A percentile compares a stretch with the other conserved stretches of the same genome.
These are phyloP conservation scores for Leptodontidium sp. DNA, from an alignment of 2,329 filamentous ascomycete genomes.

Conservation along the genomic window DNA sequence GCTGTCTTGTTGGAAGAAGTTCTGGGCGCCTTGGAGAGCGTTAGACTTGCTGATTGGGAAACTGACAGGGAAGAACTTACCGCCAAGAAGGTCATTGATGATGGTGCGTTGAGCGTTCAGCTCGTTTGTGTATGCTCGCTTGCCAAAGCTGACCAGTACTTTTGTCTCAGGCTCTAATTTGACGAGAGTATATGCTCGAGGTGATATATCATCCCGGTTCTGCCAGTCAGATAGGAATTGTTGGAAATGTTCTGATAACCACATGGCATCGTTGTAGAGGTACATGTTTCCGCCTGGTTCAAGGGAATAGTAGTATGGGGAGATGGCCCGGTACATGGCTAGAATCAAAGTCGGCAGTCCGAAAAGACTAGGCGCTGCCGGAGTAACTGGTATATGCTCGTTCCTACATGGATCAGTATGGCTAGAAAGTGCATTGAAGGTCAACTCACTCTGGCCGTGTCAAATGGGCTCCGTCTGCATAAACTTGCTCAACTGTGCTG, in stretches of 20 bases:
- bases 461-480: slow-evolving; percentile 68
- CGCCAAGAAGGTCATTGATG: slow-evolving; percentile 67
- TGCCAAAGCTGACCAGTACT: slow-evolving; percentile 66
- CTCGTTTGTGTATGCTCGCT: slow-evolving; percentile 67
- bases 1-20: slow-evolving; percentile 61
- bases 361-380: slow-evolving; percentile 75
- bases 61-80: slow-evolving; percentile 41
- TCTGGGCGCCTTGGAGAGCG: slow-evolving; percentile 57
- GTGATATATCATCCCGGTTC: slow-evolving; percentile 58
- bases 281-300: slow-evolving; percentile 71
- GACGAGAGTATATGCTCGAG: slow-evolving; percentile 61
- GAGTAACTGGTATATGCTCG: slow-evolving; percentile 63
- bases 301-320: slow-evolving; percentile 75
- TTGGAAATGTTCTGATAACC: slow-evolving; percentile 65
- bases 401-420: slow-evolving; percentile 46
- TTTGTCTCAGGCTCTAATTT: slow-evolving; percentile 67
- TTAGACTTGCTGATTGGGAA: slow-evolving; percentile 13
- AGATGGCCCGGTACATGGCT: slow-evolving; percentile 81
- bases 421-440: slow-evolving; percentile 22
- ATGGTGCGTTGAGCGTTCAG: slow-evolving; percentile 68
- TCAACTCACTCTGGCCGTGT: slow-evolving; percentile 57
- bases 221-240: slow-evolving; percentile 62
- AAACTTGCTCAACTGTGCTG: slow-evolving; percentile 65
- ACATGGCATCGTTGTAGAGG: slow-evolving; percentile 72
- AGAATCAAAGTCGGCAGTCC: slow-evolving; percentile 75